Evolutionary conservation across 2,329 filamentous ascomycete species (phyloP).

Genomic region (Aschersonia sp.): DNA sequence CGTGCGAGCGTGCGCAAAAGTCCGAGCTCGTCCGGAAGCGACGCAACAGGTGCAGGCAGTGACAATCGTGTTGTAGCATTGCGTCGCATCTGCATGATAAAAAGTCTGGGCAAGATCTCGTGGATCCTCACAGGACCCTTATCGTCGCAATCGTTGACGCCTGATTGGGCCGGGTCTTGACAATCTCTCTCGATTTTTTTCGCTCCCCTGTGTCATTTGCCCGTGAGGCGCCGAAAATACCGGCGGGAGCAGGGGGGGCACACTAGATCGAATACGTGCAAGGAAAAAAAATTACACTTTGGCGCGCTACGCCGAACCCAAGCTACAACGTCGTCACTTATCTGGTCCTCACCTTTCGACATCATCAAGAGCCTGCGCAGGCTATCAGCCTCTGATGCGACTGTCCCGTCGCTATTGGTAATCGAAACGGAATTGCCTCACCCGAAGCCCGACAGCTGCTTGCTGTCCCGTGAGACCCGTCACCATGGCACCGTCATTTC

Average conservation of each 20-base stretch:
- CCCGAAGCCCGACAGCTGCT: background rate
- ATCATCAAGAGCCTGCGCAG: too few species aligned
- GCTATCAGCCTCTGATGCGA: too few species aligned
- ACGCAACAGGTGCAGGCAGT: background rate
- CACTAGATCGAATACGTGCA: background rate
- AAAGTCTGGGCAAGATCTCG: background rate
- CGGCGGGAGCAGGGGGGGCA: background rate
- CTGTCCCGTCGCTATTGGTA: too few species aligned
- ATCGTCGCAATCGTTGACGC: background rate
- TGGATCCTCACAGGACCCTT: background rate
- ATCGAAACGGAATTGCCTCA: too few species aligned
- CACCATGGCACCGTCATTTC: slow-evolving; percentile 30
- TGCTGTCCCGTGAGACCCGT: slow-evolving; percentile 1
- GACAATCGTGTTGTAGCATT: background rate
- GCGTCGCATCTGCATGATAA: background rate
- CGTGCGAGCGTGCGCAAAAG: too few species aligned
- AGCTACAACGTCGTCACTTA: background rate
- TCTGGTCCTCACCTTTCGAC: background rate
- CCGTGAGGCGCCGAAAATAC: background rate
- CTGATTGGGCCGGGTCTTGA: background rate
- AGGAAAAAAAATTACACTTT: background rate
- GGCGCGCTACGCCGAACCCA: background rate
- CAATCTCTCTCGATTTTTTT: background rate
- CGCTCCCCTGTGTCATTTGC: background rate
- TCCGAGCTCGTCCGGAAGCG: too few species aligned